phyloP scores from a whole-genome alignment of 768 basidiomycete genomes.

The Podaxis carcinomalis region DNA sequence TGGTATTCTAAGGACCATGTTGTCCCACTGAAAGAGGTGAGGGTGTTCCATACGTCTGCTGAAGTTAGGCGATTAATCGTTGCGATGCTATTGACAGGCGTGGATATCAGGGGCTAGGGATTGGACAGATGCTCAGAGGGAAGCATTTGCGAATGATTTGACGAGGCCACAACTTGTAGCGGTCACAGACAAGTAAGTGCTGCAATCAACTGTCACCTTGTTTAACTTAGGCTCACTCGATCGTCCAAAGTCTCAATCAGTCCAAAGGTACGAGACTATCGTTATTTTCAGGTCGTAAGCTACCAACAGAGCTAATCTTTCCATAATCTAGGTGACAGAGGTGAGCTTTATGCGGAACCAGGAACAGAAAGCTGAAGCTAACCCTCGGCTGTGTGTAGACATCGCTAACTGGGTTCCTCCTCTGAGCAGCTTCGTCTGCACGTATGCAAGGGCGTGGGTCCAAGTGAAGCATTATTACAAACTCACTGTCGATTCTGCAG shows the following conservation, averaged over 20 bases:
- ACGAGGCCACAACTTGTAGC: conserved; percentile 51
- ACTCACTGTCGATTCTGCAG: conserved; percentile 44
- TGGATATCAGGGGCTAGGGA: conserved; percentile 52
- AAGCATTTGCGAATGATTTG: conserved; percentile 52
- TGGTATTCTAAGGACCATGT: conserved; percentile 38
- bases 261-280: conserved; percentile 34
- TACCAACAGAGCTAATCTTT: not conserved
- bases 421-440: conserved; percentile 43
- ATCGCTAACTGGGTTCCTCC: conserved; percentile 50
- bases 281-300: not conserved
- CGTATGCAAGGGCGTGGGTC: conserved; percentile 51
- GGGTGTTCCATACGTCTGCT: not conserved
- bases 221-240: not conserved
- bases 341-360: conserved; percentile 16
- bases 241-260: conserved; percentile 33
- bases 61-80: not conserved
- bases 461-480: conserved; percentile 46
- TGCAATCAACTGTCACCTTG: not conserved
- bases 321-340: conserved; percentile 34
- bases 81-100: conserved; percentile 25
- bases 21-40: conserved; percentile 49
- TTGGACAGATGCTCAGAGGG: conserved; percentile 48
- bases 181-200: conserved; percentile 35
- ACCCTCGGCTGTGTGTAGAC: conserved; percentile 23
- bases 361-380: not conserved